A percentile compares a stretch with the other conserved stretches of the same genome.
Conservation (phyloP, 129 eudicot genomes). For the Escallonia herrerae region DNA sequence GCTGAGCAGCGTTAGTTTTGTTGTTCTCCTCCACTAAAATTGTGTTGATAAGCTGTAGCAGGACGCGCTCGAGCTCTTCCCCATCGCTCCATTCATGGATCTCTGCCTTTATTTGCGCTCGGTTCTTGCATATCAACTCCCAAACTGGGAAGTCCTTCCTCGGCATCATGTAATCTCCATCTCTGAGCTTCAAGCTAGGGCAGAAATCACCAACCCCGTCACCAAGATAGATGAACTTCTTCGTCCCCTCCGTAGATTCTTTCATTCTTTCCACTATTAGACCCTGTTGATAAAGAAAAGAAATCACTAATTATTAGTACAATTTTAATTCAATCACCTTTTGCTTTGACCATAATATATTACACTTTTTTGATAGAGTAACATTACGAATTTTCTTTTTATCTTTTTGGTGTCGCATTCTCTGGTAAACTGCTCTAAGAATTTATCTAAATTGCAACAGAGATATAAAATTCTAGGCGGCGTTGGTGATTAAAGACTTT, state of each 20-base stretch:
- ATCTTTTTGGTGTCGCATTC: no score
- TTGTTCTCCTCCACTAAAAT: constrained; percentile 11
- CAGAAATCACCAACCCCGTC: constrained; percentile 86
- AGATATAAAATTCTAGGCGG: background rate
- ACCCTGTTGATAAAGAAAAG: constrained; percentile 33
- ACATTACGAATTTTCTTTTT: no score
- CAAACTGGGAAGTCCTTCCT: constrained; percentile 75
- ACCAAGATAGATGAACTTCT: constrained; percentile 58
- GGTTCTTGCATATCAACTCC: constrained; percentile 70
- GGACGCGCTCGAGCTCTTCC: constrained; percentile 41
- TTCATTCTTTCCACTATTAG: constrained; percentile 52
- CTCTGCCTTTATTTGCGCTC: constrained; percentile 30
- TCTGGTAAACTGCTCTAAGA: background rate
- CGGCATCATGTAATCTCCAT: constrained; percentile 69
- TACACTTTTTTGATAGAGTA: no score
- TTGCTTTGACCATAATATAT: no score
- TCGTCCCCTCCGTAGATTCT: constrained; percentile 35
- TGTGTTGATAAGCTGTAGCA: constrained; percentile 28
- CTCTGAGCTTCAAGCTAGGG: constrained; percentile 54
- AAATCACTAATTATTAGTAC: background rate
- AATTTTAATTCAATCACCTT: no score
- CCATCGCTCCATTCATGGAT: constrained; percentile 68
- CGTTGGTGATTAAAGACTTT: background rate
- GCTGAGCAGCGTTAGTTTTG: background rate
- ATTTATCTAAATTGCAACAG: background rate